Base-by-base conservation (phyloP, 805 yeast species). In the Wickerhamiella australiensis region DNA sequence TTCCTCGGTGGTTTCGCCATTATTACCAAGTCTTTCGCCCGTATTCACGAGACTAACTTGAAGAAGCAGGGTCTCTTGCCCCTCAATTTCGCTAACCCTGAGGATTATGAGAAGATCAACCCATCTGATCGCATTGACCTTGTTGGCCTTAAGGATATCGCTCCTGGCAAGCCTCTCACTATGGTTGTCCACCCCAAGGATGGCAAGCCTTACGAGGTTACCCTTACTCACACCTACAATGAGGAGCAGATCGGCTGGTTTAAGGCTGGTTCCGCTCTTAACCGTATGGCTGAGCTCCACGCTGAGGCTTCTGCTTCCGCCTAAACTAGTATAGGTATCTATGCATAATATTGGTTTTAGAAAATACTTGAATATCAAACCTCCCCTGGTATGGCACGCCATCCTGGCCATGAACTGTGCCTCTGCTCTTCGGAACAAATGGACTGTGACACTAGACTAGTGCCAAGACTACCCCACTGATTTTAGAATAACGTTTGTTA, bases 1-100 rank as follows among this genome's bases (percentile, higher is more conserved):
- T 92, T 73, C 88, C 78, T 90, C 68, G 96, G 96, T 78, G 97
- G 94, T 64, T 86, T 85, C 67, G 96, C 96, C 62, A 90, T 90
- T 73, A 85, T 90, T 66, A 86, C 96, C 70, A 90, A 86, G 74
- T 88, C 96, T 44, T 92, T 92, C 69, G 97, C 97, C 59, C 85
- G 97, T 76, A 92, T 90, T 65, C 98, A 90, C 76, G 98, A 90
- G 79, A 90, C 98, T 62, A 90, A 90, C 83, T 81, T 90, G 81
- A 90, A 90, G 88, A 90, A 90, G 76, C 98, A 90, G 77, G 98
- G 98, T 79, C 75, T 90, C 68, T 78, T 90, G 70, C 97, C 98
- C 70, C 82, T 90, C 73, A 90, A 86, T 81, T 90, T 92, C 65
- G 80, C 75, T 67, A 75, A 90, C 65, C 80, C 80, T 63, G 86